Percentiles rank a stretch among this genome's conserved stretches.
These are phyloP conservation scores for Ilyonectria mors-panacis DNA, from an alignment of 2,329 filamentous ascomycete species.

Conservation along the genomic window DNA sequence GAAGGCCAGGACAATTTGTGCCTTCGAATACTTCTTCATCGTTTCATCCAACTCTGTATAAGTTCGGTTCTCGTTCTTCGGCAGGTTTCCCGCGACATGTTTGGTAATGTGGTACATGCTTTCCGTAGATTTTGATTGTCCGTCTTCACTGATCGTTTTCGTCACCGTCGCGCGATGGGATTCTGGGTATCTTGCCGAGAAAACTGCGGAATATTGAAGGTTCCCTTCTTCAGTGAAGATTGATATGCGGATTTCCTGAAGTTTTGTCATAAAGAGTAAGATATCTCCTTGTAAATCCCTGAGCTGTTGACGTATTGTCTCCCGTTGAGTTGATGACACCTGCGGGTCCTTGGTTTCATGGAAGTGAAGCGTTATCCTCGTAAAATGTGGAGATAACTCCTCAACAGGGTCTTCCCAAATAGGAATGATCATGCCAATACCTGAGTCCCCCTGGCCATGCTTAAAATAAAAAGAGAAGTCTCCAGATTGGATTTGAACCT, in stretches of 20 bases:
- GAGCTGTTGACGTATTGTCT: conserved; percentile 1
- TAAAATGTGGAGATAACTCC: neutral
- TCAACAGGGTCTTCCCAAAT: too few species aligned
- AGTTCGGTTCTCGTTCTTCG: neutral
- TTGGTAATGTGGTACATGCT: conserved; percentile 2
- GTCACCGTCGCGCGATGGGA: too few species aligned
- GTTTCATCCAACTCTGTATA: neutral
- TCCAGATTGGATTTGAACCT: conserved; percentile 4
- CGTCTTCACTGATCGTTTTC: neutral
- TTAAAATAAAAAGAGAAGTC: too few species aligned
- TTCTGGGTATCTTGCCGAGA: neutral
- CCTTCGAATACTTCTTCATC: neutral
- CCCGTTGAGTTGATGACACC: neutral
- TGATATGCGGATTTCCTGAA: conserved; percentile 1
- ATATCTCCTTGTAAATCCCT: neutral
- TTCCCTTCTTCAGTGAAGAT: neutral
- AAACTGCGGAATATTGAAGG: neutral
- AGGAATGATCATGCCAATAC: too few species aligned
- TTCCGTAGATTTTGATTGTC: neutral
- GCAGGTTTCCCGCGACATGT: neutral
- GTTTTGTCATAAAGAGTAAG: conserved; percentile 1
- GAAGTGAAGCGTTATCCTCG: neutral
- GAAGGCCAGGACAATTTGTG: too few species aligned
- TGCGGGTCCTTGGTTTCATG: neutral
- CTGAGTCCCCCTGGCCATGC: too few species aligned